Evolutionary conservation across 2,329 filamentous ascomycete genomes (phyloP), one percentile per base, ranked within the genome.

Genomic region (Aspergillus sp.): DNA sequence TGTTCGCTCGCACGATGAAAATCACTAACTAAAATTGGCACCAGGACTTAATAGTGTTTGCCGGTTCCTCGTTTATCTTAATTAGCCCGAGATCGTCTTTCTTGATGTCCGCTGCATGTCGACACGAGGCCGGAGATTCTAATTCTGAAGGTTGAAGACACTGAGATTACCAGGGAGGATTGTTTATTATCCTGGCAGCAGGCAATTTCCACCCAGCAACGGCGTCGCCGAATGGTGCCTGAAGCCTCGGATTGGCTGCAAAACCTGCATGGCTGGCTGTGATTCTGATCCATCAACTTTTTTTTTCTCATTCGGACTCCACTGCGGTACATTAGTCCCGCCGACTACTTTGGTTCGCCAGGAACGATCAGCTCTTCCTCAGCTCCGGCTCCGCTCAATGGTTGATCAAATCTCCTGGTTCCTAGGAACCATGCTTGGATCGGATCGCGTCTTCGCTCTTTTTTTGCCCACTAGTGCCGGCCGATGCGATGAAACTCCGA

Each of bases 401-500:
- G 58, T 42, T 54, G 55, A 53, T 53, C 52, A 32, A 51, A 57
- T 55, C 49, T 29, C 49, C 58, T 46, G 32, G 36, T 42, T 42
- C 36, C 36, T n/a, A 42, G 36, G 52, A 57, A 57, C 60, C 59
- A 61, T 57, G 59, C 45, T 62, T 47, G 54, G 56, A 63, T 63
- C 62, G 61, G 59, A 62, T 62, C 54, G 56, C 49, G 49, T 49
- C 51, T 50, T 55, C 51, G 24, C 49, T 52, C 24, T 32, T 22
- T 47, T 55, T 57, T 61, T 61, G 58, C 54, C 42, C 57, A 52
- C 57, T 54, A 52, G 54, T 51, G 29, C 51, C 20, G 22, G 55
- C 46, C 24, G 22, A 39, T 39, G 52, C 55, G 51, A 55, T 49
- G 54, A 60, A 62, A 47, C 47, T 56, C 51, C 51, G 54, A 16